These are phyloP conservation scores for Gnomoniopsis sp. DNA, from an alignment of 2,329 filamentous ascomycete genomes.

Conservation along the genomic window DNA sequence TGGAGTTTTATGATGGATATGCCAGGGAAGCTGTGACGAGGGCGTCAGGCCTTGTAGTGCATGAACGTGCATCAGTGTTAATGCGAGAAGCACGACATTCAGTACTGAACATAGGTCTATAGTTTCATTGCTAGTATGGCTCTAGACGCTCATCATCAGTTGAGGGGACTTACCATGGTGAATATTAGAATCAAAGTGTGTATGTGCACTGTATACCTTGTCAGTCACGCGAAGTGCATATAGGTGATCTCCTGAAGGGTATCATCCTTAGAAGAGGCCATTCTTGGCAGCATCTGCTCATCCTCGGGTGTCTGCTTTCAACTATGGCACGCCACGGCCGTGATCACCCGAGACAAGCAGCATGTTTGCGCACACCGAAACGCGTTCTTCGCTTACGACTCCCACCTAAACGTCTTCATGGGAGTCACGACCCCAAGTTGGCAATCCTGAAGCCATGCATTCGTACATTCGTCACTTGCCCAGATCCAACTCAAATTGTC, in stretches of 20 bases:
- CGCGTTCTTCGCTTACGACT: not conserved
- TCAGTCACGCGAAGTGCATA: too few relatives aligned
- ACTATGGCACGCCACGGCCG: not conserved
- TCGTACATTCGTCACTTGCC: not conserved
- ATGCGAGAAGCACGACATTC: not conserved
- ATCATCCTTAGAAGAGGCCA: too few relatives aligned
- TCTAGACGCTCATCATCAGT: too few relatives aligned
- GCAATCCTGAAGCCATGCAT: not conserved
- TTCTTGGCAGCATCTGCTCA: not conserved
- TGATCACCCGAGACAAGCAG: slow-evolving; percentile 13
- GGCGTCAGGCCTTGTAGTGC: not conserved
- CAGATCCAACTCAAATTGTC: not conserved
- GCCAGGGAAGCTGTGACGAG: not conserved
- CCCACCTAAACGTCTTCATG: not conserved
- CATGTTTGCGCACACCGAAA: not conserved
- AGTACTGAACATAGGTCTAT: not conserved
- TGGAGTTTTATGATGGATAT: not conserved
- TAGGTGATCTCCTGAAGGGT: too few relatives aligned
- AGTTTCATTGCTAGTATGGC: not conserved
- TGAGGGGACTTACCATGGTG: too few relatives aligned
- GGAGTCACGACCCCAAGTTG: too few relatives aligned
- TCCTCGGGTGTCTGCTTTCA: not conserved
- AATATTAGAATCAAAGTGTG: too few relatives aligned
- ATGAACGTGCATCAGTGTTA: not conserved
- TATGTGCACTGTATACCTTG: too few relatives aligned